These are phyloP conservation scores for Yamadazyma takamatsuzukensis DNA, from an alignment of 805 yeast genomes.

Conservation along the genomic window DNA sequence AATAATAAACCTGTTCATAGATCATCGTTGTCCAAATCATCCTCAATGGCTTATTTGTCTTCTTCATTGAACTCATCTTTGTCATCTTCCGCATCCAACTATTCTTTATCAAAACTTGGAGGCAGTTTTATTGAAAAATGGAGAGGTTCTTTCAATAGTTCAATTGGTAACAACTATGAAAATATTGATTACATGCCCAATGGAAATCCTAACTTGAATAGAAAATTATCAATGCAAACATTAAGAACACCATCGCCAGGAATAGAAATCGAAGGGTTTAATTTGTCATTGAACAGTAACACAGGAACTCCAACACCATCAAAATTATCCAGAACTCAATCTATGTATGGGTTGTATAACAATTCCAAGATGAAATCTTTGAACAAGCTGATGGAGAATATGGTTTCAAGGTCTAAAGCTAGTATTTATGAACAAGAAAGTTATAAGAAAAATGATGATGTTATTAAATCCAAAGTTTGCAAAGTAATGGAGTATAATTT, in stretches of 20 bases:
- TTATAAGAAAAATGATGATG: constrained; percentile 16
- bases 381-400: constrained; percentile 7
- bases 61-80: constrained; percentile 38
- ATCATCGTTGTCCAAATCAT: constrained; percentile 35
- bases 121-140: constrained; percentile 45
- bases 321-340: constrained; percentile 29
- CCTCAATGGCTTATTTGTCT: constrained; percentile 38
- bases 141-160: constrained; percentile 31
- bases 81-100: constrained; percentile 36
- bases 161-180: constrained; percentile 7
- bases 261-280: constrained; percentile 28
- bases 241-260: constrained; percentile 36
- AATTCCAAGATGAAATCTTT: not conserved
- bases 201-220: constrained; percentile 1
- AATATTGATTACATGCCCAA: constrained; percentile 9
- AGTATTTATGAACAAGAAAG: constrained; percentile 19
- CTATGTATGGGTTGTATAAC: constrained; percentile 28
- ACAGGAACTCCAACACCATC: constrained; percentile 14
- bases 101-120: constrained; percentile 38
- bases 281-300: constrained; percentile 13
- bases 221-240: constrained; percentile 24
- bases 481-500: constrained; percentile 19
- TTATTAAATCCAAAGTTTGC: constrained; percentile 20
- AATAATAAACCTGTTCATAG: constrained; percentile 10
- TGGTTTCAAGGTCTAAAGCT: constrained; percentile 19